A percentile compares a stretch with the other conserved stretches of the same genome.
phyloP scores from a whole-genome alignment of 192 early-diverging fungal genomes.

The Coemansia sp. region DNA sequence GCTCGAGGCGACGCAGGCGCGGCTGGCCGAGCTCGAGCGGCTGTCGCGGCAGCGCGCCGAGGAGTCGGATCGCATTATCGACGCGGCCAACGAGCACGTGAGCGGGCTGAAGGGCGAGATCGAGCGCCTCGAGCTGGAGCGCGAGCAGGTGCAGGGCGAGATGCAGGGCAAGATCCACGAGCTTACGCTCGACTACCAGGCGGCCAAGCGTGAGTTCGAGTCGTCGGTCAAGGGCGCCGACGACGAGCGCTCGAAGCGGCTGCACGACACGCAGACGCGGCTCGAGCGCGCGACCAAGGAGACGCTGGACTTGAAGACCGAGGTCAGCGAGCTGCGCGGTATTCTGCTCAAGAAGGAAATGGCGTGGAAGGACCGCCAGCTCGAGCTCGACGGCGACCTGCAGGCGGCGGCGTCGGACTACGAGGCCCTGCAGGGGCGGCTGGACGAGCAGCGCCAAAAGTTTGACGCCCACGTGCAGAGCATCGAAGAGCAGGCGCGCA shows the following conservation, averaged over 20 bases:
- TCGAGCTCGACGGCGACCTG: conserved; percentile 34
- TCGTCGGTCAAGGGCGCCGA: conserved; percentile 38
- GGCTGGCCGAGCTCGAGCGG: conserved; percentile 37
- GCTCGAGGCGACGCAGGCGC: conserved; percentile 16
- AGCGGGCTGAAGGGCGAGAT: conserved; percentile 38
- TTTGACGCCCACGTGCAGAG: conserved; percentile 6
- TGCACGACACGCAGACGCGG: conserved; percentile 33
- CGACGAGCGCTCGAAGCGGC: conserved; percentile 19
- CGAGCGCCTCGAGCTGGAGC: conserved; percentile 34
- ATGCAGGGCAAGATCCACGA: conserved; percentile 42
- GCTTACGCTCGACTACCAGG: conserved; percentile 32
- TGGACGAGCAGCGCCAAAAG: conserved; percentile 13
- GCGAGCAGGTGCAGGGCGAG: conserved; percentile 32
- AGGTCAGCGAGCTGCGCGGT: conserved; percentile 49
- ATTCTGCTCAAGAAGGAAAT: conserved; percentile 42
- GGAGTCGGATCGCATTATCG: conserved; percentile 28
- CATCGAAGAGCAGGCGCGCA: conserved; percentile 16
- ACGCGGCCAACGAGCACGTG: conserved; percentile 32
- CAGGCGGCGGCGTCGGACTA: conserved; percentile 36
- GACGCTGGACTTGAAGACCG: conserved; percentile 19
- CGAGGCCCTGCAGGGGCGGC: conserved; percentile 26
- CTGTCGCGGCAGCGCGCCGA: conserved; percentile 20
- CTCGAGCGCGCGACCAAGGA: conserved; percentile 33
- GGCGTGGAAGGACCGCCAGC: conserved; percentile 37
- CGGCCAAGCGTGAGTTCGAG: conserved; percentile 37